Base-by-base conservation (phyloP, 768 basidiomycete genomes). In the Trametes punicea region DNA sequence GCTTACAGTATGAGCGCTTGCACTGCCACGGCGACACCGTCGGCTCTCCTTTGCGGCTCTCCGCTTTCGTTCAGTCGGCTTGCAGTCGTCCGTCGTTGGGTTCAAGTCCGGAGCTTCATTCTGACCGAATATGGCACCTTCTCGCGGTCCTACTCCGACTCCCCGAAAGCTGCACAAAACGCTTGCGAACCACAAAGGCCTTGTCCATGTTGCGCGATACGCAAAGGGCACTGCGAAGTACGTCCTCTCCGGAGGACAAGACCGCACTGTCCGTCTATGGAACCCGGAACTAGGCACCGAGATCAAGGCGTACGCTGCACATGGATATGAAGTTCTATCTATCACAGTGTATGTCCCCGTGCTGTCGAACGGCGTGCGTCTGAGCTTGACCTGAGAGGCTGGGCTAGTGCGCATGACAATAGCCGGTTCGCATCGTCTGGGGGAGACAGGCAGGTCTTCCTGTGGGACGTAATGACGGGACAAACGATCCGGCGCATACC, bases 401-500 rank as follows among this genome's bases (percentile, higher is more conserved):
- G 3, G 42, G 16, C 16, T 62, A 96, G 91, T 36, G 82, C 93
- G 39, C 86, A 93, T 62, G 96, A 99, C 72, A 99, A 99, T 74
- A 85, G 88, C 26, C 88, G 88, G 65, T 94, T 99, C 64, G 94
- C 88, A 13, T 95, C 92, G 3, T 91, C 88, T 21, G 96, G 96
- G 29, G 96, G 96, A 6, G 96, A 99, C 71, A 84, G 92, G 60
- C 85, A 87, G 47, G 85, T 97, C 1, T 97, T 97, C 63, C 71
- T 97, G 21, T 98, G 96, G 96, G 97, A 99, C 67, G 97, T 99
- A 9, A 82, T 87, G 16, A 83, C 88, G 29, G 96, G 92, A 11
- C 80, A 83, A 41, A 93, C 95, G 1, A 85, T 86, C 38, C 79
- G 93, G 36, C 79, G 95, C 52, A 77, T 97, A 57, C 73, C 89